Conservation (phyloP, 495 filamentous ascomycete genomes). For the Penicillium daleae region DNA sequence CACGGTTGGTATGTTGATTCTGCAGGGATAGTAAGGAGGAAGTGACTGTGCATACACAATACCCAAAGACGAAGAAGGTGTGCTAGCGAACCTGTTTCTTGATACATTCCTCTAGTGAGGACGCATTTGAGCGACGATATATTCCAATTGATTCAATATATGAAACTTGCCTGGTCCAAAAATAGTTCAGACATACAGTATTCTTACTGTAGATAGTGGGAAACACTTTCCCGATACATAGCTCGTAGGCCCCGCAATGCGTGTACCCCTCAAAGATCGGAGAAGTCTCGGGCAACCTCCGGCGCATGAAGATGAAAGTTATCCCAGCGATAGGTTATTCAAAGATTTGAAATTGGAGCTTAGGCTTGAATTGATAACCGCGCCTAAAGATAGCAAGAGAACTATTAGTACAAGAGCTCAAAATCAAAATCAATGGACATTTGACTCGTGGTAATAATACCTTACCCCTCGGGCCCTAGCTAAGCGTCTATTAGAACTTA, state of each 20-base stretch:
- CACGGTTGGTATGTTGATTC: slow-evolving; percentile 24
- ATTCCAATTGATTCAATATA: too few relatives aligned
- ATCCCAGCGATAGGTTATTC: too few relatives aligned
- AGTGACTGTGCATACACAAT: background rate
- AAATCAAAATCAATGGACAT: background rate
- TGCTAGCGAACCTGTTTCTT: background rate
- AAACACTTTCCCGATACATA: background rate
- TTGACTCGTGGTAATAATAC: too few relatives aligned
- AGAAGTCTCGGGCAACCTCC: background rate
- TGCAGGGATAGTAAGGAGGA: slow-evolving; percentile 6
- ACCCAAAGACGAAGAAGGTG: background rate
- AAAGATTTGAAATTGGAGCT: background rate
- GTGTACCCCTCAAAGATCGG: background rate
- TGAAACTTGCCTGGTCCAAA: too few relatives aligned
- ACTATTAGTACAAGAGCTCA: background rate
- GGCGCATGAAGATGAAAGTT: too few relatives aligned
- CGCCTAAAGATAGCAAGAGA: too few relatives aligned
- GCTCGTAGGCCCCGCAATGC: too few relatives aligned
- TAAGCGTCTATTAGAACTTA: too few relatives aligned
- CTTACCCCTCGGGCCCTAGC: too few relatives aligned
- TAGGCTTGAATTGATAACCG: too few relatives aligned
- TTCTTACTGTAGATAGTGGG: background rate
- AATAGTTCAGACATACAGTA: too few relatives aligned
- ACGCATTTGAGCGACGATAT: background rate
- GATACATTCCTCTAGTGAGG: background rate